phyloP scores from a whole-genome alignment of 2,329 filamentous ascomycete species.

The Anisogramma anomala region DNA sequence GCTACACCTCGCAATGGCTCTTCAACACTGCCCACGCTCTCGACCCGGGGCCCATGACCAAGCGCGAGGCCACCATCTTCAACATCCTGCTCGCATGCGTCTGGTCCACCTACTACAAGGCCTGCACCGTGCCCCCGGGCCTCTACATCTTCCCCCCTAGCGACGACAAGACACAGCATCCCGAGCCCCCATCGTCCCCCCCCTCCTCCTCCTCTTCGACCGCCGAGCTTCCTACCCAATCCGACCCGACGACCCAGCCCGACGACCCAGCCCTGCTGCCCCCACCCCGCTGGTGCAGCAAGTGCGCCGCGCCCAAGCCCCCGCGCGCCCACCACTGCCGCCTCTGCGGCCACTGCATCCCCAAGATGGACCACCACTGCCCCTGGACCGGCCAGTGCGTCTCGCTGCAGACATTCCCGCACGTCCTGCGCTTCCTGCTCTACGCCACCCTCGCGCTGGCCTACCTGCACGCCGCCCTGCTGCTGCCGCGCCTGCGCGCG shows the following conservation, averaged over 20 bases:
- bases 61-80: conserved; percentile 47
- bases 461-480: conserved; percentile 46
- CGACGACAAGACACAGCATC: conserved; percentile 1
- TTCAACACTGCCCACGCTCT: conserved; percentile 50
- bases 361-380: conserved; percentile 79
- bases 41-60: conserved; percentile 47
- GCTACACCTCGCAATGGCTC: conserved; percentile 61
- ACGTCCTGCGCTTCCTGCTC: conserved; percentile 68
- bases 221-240: neutral
- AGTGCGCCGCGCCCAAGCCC: conserved; percentile 64
- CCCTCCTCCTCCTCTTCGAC: neutral
- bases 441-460: conserved; percentile 55
- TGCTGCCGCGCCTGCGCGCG: conserved; percentile 45
- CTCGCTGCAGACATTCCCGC: conserved; percentile 67
- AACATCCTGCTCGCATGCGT: conserved; percentile 54
- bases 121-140: conserved; percentile 47
- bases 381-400: conserved; percentile 80
- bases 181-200: neutral
- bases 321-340: conserved; percentile 73
- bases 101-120: conserved; percentile 57
- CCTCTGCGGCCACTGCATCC: conserved; percentile 61
- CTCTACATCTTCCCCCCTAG: conserved; percentile 33
- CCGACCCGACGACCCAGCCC: neutral
- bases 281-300: conserved; percentile 54
- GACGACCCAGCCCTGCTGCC: conserved; percentile 19